Conservation (phyloP, 805 yeast genomes). For the Cyberlindnera mrakii region DNA sequence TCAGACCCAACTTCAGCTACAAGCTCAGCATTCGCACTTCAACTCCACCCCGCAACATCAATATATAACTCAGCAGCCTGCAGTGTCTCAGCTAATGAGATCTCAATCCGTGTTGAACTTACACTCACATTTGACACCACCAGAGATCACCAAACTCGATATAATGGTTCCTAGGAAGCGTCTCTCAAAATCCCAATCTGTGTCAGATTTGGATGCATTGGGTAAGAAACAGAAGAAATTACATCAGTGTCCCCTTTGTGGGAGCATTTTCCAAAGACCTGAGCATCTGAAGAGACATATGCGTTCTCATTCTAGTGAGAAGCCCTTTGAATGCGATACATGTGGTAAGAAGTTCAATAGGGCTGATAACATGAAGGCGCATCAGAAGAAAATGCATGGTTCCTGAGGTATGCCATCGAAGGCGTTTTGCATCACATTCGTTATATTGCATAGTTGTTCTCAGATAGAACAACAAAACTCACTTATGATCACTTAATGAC, state of each 20-base stretch:
- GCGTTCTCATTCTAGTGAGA: constrained; percentile 71
- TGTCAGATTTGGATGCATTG: constrained; percentile 13
- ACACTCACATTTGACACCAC: constrained; percentile 30
- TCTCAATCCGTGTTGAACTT: constrained; percentile 50
- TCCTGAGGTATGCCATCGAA: constrained; percentile 30
- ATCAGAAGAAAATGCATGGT: constrained; percentile 60
- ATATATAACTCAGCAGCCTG: neutral
- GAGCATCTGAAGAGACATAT: constrained; percentile 73
- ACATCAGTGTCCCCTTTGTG: constrained; percentile 62
- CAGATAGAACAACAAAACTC: too few relatives aligned
- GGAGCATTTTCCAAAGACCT: constrained; percentile 57
- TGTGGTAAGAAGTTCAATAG: constrained; percentile 67
- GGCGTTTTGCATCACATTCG: too few relatives aligned
- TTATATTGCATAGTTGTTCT: too few relatives aligned
- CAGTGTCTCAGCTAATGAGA: constrained; percentile 20
- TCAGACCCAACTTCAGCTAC: neutral
- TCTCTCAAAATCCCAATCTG: constrained; percentile 14
- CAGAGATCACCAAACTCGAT: constrained; percentile 22
- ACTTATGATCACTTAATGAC: too few relatives aligned
- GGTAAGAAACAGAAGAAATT: constrained; percentile 50
- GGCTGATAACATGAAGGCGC: constrained; percentile 81
- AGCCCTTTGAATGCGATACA: constrained; percentile 64
- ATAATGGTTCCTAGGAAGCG: constrained; percentile 21
- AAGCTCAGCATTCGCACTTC: neutral
- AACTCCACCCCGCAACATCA: neutral